phyloP scores from a whole-genome alignment of 805 yeast species.

The Kluyveromyces nonfermentans region DNA sequence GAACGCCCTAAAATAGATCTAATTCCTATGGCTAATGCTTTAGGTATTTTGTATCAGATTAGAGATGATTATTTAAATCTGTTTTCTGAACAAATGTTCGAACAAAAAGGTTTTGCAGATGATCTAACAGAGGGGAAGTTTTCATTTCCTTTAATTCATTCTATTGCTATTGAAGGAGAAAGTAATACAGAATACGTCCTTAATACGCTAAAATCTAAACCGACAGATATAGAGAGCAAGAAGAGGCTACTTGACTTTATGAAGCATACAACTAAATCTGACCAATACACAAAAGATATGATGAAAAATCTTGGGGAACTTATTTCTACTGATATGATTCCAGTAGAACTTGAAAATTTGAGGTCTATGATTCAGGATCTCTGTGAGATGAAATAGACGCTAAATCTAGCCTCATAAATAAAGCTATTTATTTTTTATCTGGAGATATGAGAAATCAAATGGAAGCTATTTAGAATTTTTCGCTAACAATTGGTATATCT shows the following conservation, averaged over 20 bases:
- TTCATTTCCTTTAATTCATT: constrained; percentile 77
- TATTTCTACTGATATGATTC: neutral
- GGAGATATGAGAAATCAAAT: neutral
- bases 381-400: neutral
- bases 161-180: constrained; percentile 26
- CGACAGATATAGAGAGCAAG: constrained; percentile 43
- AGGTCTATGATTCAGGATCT: constrained; percentile 4
- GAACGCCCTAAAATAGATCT: constrained; percentile 17
- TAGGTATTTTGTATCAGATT: constrained; percentile 82
- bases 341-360: neutral
- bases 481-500: constrained; percentile 20
- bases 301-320: constrained; percentile 12
- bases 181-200: constrained; percentile 33
- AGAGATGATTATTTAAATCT: constrained; percentile 78
- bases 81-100: constrained; percentile 34
- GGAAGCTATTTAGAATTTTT: neutral
- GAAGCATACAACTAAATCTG: constrained; percentile 26
- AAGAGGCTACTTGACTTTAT: constrained; percentile 41
- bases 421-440: neutral
- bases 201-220: constrained; percentile 43
- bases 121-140: constrained; percentile 86
- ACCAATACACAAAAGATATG: constrained; percentile 16
- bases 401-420: neutral
- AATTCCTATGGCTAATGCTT: constrained; percentile 55
- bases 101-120: constrained; percentile 73